Base-by-base conservation (phyloP, 2,329 filamentous ascomycete genomes). In the Hymenoscyphus scutula region DNA sequence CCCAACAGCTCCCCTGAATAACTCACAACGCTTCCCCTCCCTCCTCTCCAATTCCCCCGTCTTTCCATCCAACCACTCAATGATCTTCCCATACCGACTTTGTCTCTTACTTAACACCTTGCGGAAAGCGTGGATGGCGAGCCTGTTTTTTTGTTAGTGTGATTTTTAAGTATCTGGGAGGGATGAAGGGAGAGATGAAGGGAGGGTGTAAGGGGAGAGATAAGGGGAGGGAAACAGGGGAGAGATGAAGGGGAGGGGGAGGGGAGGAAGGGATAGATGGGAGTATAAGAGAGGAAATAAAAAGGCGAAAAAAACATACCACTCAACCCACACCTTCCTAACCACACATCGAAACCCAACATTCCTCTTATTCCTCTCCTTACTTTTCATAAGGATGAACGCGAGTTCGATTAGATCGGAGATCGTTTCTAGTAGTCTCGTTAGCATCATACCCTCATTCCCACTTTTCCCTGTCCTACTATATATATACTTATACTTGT, bases 91-190 rank as follows among this genome's bases (percentile, higher is more conserved):
- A 75, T 92, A 91, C 60, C 81, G 83, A 37, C 88, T 88, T 80
- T 96, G 92, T 74, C 89, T 91, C 68, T 81, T 82, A 56, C 76
- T 74, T 69, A 97, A 79, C 30, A 95, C 87, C 58, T 80, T 77
- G 54, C 79, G 74, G 70, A 96, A 96, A 5, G 92, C 91, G 30
- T 80, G 80, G 58, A 87, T 85, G 0, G 87, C 88, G 63, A 94
- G 78, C 60, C 67, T 69, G 79, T 88, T 15, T 25, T 5, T 23
- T 10, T 15, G 11, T 55, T 15, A 27, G 27, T 30, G 45, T 29
- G n/a, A 37, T 15, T 32, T 25, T 17, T n/a, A 2, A n/a, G 3
- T 53, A 13, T 53, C 7, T 25, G 1, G 48, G 19, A 23, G n/a
- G 17, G 37, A 58, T 11, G n/a, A 45, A 48, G 17, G 8, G 7